Conservation (phyloP, 2,329 filamentous ascomycete genomes). For the Cytospora piceicola region DNA sequence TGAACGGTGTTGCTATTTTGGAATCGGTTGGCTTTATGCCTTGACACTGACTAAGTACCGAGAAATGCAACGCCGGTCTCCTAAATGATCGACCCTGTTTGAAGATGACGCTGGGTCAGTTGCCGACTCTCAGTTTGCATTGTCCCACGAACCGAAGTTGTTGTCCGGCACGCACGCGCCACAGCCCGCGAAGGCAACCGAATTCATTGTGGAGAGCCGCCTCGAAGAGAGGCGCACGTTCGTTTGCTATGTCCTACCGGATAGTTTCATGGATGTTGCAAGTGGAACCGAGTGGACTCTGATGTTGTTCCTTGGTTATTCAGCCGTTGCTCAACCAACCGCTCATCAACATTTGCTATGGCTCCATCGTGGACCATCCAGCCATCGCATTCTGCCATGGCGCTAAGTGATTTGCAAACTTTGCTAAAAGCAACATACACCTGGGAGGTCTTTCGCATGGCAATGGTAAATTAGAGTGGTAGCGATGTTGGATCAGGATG, state of each 20-base stretch:
- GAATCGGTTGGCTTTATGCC: slow-evolving; percentile 11
- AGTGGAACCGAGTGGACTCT: slow-evolving; percentile 16
- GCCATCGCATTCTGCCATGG: not conserved
- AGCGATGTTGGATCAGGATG: not conserved
- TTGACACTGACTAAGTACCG: slow-evolving; percentile 1
- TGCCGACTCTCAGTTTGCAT: not conserved
- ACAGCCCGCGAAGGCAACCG: not conserved
- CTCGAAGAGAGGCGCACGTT: not conserved
- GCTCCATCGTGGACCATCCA: slow-evolving; percentile 12
- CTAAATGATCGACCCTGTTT: not conserved
- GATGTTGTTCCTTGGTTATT: slow-evolving; percentile 7
- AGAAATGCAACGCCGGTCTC: not conserved
- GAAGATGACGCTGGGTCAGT: not conserved
- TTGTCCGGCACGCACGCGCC: not conserved
- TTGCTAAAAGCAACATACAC: not conserved
- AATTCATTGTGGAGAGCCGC: not conserved
- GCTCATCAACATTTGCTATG: slow-evolving; percentile 13
- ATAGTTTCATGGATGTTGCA: slow-evolving; percentile 1
- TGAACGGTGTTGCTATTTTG: slow-evolving; percentile 23
- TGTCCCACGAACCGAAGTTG: not conserved
- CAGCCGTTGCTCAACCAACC: slow-evolving; percentile 19
- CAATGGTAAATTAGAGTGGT: slow-evolving; percentile 17
- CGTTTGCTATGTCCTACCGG: too few relatives aligned
- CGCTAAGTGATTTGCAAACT: not conserved
- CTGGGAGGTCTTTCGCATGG: slow-evolving; percentile 17